These are phyloP conservation scores for Trametes meyenii DNA, from an alignment of 768 basidiomycete species.

Conservation along the genomic window DNA sequence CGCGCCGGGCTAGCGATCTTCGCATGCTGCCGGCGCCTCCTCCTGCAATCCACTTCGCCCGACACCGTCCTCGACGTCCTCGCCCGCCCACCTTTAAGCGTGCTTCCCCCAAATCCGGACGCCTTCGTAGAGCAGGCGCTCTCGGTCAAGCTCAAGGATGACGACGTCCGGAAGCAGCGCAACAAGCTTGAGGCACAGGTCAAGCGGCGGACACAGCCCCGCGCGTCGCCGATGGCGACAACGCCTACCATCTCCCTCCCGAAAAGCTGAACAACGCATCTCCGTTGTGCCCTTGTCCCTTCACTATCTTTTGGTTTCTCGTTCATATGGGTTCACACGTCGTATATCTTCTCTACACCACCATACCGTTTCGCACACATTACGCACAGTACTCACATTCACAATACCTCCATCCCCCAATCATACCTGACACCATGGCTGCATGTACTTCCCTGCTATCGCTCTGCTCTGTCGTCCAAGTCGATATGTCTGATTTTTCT, in stretches of 20 bases:
- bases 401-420: neutral
- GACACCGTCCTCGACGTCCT: conserved; percentile 53
- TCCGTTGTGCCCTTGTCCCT: neutral
- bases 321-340: neutral
- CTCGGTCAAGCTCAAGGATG: conserved; percentile 76
- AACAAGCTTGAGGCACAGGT: conserved; percentile 74
- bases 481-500: too few species aligned
- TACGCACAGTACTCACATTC: neutral
- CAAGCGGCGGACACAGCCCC: conserved; percentile 56
- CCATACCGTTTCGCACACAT: neutral
- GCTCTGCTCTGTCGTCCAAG: conserved; percentile 4
- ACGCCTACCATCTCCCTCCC: conserved; percentile 22
- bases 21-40: conserved; percentile 56
- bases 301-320: neutral
- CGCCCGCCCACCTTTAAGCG: conserved; percentile 49
- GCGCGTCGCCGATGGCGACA: conserved; percentile 26
- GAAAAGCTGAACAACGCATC: conserved; percentile 6
- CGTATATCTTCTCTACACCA: neutral
- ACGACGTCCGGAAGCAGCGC: conserved; percentile 76
- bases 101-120: conserved; percentile 62
- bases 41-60: conserved; percentile 55
- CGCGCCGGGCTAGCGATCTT: conserved; percentile 74
- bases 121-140: conserved; percentile 61
- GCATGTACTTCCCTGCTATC: conserved; percentile 1
- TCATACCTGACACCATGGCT: neutral